These are phyloP conservation scores for Suzukiozyma palmioleophila DNA, from an alignment of 1,139 yeast genomes.

Conservation along the genomic window DNA sequence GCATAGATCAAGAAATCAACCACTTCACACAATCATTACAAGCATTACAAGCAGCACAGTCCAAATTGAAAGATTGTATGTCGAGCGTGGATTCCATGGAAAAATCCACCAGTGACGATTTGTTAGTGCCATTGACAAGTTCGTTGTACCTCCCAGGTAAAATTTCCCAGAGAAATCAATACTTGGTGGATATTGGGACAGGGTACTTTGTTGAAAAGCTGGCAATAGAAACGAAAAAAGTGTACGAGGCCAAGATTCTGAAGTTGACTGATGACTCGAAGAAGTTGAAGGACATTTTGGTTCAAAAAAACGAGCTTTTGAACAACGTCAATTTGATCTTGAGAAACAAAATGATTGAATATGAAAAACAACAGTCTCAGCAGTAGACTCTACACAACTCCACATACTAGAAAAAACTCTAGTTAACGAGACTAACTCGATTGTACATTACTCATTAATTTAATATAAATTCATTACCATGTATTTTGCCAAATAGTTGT, in stretches of 20 bases:
- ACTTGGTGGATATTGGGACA: slow-evolving; percentile 92
- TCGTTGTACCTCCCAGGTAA: slow-evolving; percentile 88
- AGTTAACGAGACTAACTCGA: too few species aligned
- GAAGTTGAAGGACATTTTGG: slow-evolving; percentile 70
- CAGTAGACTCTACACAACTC: too few species aligned
- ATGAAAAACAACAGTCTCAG: slow-evolving; percentile 29
- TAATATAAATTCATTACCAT: too few species aligned
- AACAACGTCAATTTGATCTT: slow-evolving; percentile 52
- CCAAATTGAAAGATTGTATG: slow-evolving; percentile 78
- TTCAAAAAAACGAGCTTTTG: slow-evolving; percentile 54
- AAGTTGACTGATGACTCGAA: slow-evolving; percentile 71
- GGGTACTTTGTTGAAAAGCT: slow-evolving; percentile 89
- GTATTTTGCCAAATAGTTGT: too few species aligned
- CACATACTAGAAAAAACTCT: too few species aligned
- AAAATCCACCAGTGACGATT: slow-evolving; percentile 32
- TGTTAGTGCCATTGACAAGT: slow-evolving; percentile 84
- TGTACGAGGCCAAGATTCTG: slow-evolving; percentile 68
- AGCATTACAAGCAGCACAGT: slow-evolving; percentile 80
- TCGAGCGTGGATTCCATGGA: slow-evolving; percentile 61
- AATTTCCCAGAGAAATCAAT: slow-evolving; percentile 56
- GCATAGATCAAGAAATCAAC: slow-evolving; percentile 79
- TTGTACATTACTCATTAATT: too few species aligned
- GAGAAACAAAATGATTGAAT: slow-evolving; percentile 39
- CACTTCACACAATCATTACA: slow-evolving; percentile 82
- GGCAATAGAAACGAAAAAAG: slow-evolving; percentile 61